Base-by-base conservation (phyloP, 1,284 basidiomycete genomes). In the Fomitopsis betulina region DNA sequence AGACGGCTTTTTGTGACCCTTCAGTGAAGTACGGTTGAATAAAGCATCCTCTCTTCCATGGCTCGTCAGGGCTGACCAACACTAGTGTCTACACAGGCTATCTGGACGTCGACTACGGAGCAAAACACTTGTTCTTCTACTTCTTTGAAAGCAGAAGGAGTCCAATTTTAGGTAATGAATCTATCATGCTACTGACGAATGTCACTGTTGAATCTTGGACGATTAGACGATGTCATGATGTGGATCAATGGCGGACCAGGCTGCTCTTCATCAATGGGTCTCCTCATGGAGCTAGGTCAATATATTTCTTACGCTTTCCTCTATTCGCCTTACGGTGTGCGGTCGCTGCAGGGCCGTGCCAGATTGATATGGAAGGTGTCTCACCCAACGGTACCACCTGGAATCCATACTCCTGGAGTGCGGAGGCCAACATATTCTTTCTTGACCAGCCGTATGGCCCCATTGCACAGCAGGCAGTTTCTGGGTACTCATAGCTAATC, bases 121-220 rank as follows among this genome's bases (percentile, higher is more conserved):
- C 84, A 35, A 80, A 85, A 60, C 84, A 86, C 61, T 77, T 86
- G 67, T 94, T 92, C 77, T 94, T 94, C 75, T 91, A 90, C 73
- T 93, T 93, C 75, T 93, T 94, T 70, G 89, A 91, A 72, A 89
- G 86, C 54, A 75, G 90, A 58, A 77, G 79, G 43, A 76, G 87
- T 59, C 90, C 91, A 1, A 78, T 79, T 17, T 78, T 79, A 75
- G 73, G 74, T 73, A 37, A 6, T 32, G 17, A 25, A 50, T 21
- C n/a, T 17, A 21, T 33, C 23, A n/a, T 9, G 1, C 5, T 13
- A 9, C 21, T 27, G 21, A 25, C 25, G 15, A 38, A 6, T 15
- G 7, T 42, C 17, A 7, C 49, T 23, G 40, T 39, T 27, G 12
- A 8, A n/a, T 13, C 12, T 39, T n/a, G n/a, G n/a, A 2, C 40